These are phyloP conservation scores for Coniochaeta sp. DNA, from an alignment of 2,329 filamentous ascomycete genomes.

Conservation along the genomic window DNA sequence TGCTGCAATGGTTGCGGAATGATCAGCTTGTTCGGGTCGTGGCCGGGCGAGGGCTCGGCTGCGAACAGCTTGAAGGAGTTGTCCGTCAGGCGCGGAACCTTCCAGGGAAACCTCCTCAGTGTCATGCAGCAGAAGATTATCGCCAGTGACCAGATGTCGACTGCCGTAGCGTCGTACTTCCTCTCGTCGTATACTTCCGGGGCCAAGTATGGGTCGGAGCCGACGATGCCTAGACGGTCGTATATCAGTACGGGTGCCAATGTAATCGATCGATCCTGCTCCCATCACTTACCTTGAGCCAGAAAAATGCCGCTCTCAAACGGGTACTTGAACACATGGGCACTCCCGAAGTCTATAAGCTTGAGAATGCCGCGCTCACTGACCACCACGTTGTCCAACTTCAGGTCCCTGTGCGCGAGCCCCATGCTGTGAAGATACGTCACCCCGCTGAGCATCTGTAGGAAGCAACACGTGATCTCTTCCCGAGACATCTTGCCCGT, in stretches of 20 bases:
- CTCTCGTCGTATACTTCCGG: constrained; percentile 93
- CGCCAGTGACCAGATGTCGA: constrained; percentile 95
- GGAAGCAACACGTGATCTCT: constrained; percentile 82
- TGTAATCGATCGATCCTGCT: background rate
- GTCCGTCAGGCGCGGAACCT: constrained; percentile 82
- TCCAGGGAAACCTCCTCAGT: constrained; percentile 91
- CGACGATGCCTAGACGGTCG: constrained; percentile 47
- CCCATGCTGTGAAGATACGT: constrained; percentile 94
- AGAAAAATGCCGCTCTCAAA: constrained; percentile 85
- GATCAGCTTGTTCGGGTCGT: constrained; percentile 48
- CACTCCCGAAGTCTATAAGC: constrained; percentile 97
- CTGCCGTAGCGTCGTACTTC: constrained; percentile 88
- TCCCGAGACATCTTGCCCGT: constrained; percentile 93
- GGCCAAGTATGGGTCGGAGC: constrained; percentile 91
- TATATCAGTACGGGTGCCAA: background rate
- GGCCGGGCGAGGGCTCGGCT: constrained; percentile 71
- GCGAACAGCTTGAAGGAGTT: constrained; percentile 95
- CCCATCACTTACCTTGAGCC: constrained; percentile 60
- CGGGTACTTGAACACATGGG: constrained; percentile 93
- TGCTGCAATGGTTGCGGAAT: constrained; percentile 35
- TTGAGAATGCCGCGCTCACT: constrained; percentile 98
- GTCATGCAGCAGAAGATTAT: constrained; percentile 99
- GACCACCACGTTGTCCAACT: constrained; percentile 96
- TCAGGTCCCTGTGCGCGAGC: constrained; percentile 87
- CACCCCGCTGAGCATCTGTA: constrained; percentile 92